Base-by-base conservation (phyloP, 2,329 filamentous ascomycete species). In the Neophaeococcomyces mojaviensis region DNA sequence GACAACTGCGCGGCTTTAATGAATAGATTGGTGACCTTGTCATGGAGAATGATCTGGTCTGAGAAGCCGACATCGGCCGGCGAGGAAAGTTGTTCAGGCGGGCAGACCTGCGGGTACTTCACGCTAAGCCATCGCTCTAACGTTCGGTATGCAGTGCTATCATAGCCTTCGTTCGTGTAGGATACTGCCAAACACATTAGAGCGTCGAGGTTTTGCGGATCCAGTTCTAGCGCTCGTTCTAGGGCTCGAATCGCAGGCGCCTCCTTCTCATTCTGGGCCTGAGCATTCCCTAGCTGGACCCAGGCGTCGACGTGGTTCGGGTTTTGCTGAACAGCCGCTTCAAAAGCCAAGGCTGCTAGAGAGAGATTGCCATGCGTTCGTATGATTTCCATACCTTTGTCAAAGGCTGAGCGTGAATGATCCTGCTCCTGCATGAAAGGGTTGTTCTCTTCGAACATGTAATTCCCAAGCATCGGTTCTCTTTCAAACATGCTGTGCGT, bases 211-310 rank as follows among this genome's bases (percentile, higher is more conserved):
- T 95, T 96, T 59, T 81, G 82, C 1, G 88, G 83, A 58, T 97
- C 89, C 22, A 92, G 73, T 65, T 89, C 90, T 53, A 96, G 70
- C 1, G 90, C 88, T 63, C 92, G 86, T 66, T 97, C 90, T 49
- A 97, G 73, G 2, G 92, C 92, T 28, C 92, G 83, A 54, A 98
- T 96, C 2, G 92, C 92, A 0, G 92, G 90, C 7, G 88, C 85
- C 66, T 98, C 92, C 70, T 98, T 98, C 67, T 98, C 92, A 65
- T 98, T 98, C 65, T 98, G 92, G 16, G 92, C 92, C 68, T 98
- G 92, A 15, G 89, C 86, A 44, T 84, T 83, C 44, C 92, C 92
- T 26, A 98, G 78, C 59, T 88, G 84, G 8, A 89, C 87, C 92
- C 92, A 98, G 2, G 92, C 92, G 45, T 94, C 86, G 31, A 90